These are phyloP conservation scores for Phytophthora cajani DNA, from an alignment of 352 stramenopile genomes.

Conservation along the genomic window DNA sequence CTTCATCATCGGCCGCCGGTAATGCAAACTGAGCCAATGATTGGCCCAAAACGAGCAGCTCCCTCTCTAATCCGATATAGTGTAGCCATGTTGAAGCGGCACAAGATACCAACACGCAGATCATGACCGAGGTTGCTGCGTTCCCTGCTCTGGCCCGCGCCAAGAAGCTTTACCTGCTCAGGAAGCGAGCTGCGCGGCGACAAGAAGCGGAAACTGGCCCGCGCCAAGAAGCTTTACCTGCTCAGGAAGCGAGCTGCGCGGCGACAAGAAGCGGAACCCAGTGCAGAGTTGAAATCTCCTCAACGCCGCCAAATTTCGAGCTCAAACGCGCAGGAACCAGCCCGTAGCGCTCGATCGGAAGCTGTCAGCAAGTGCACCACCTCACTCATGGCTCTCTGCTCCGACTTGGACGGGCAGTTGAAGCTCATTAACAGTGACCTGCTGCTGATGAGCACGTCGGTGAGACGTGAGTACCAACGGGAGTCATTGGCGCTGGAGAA, in stretches of 20 bases:
- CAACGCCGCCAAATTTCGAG: not conserved
- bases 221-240: slow-evolving; percentile 40
- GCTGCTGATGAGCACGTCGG: slow-evolving; percentile 14
- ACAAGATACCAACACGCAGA: not conserved
- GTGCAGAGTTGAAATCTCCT: not conserved
- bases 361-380: slow-evolving; percentile 5
- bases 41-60: not conserved
- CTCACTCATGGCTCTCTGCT: slow-evolving; percentile 22
- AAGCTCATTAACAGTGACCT: slow-evolving; percentile 20
- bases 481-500: slow-evolving; percentile 31
- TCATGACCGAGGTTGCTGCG: slow-evolving; percentile 5
- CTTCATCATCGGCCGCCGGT: slow-evolving; percentile 30
- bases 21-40: not conserved
- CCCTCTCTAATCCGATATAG: not conserved
- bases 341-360: not conserved
- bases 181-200: not conserved
- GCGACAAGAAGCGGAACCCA: not conserved
- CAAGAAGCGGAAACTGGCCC: slow-evolving; percentile 11
- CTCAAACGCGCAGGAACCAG: not conserved
- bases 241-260: slow-evolving; percentile 4
- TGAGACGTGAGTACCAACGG: slow-evolving; percentile 28
- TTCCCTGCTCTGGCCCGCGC: slow-evolving; percentile 40
- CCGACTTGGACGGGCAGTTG: slow-evolving; percentile 35
- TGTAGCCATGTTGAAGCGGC: slow-evolving; percentile 28
- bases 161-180: slow-evolving; percentile 36